Conservation (phyloP, 345 rosid species). For the Linum tenue region DNA sequence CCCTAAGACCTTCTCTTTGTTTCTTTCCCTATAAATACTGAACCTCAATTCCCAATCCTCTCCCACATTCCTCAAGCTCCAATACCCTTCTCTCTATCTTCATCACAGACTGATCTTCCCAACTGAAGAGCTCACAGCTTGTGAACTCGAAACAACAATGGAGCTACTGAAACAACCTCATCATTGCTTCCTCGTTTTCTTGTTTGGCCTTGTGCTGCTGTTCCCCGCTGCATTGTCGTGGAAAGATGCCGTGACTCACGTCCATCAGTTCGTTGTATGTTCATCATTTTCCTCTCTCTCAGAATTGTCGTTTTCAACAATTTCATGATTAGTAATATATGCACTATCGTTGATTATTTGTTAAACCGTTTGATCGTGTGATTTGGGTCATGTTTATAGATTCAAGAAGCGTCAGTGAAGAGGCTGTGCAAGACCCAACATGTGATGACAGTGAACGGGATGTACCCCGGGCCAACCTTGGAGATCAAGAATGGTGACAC, state of each 20-base stretch:
- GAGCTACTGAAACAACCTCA: not conserved
- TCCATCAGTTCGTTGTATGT: not conserved
- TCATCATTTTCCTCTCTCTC: not conserved
- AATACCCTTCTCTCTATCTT: not conserved
- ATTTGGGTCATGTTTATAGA: not conserved
- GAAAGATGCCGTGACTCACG: not conserved
- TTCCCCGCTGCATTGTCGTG: not conserved
- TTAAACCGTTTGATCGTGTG: no score
- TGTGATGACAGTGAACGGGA: conserved; percentile 1
- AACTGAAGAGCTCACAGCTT: no score
- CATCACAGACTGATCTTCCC: not conserved
- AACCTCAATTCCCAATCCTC: not conserved
- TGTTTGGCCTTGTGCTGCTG: not conserved
- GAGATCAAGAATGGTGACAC: conserved; percentile 28
- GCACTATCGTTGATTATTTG: no score
- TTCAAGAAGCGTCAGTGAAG: conserved; percentile 6
- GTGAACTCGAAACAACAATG: not conserved
- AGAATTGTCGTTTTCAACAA: not conserved
- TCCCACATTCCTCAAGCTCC: not conserved
- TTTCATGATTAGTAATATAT: no score
- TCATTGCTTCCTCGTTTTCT: not conserved
- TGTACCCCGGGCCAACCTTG: conserved; percentile 24
- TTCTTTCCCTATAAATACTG: not conserved
- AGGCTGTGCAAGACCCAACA: conserved; percentile 6
- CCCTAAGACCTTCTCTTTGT: not conserved